Evolutionary conservation across 108 stramenopile species (phyloP), one percentile per base, ranked within the genome.

Genomic region (Nitzschia sp.): DNA sequence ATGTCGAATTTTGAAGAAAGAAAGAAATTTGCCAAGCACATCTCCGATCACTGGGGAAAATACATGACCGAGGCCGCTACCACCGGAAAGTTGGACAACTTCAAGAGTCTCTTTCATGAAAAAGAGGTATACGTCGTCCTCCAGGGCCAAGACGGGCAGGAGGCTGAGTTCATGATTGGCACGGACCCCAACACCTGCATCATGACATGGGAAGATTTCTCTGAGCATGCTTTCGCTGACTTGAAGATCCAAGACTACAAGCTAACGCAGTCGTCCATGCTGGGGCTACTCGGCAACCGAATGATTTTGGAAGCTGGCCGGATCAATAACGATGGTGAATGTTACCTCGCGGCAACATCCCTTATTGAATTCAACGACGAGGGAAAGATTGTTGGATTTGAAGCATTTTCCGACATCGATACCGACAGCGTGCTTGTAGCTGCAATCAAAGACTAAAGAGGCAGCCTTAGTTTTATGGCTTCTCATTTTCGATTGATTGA

Each of bases 241-340:
- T n/a, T 53, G 8, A 17, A 53, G n/a, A 23, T 5, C 8, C 52
- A 53, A 53, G 23, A 53, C n/a, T 53, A 53, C n/a, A 5, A 53
- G 8, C 17, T 21, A 6, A 53, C 52, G 22, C 19, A 21, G 17
- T 53, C 52, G 52, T 23, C 22, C 23, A 23, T 21, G 22, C 23
- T 53, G n/a, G 52, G 52, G 11, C 22, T 53, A 15, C 23, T 53
- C 8, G 52, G 52, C 23, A 53, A 53, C 23, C 19, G 23, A 25
- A 53, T 53, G 52, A 53, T 53, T 16, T n/a, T 53, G 52, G 52
- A 53, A 17, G 23, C 52, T 8, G 56, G 56, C 23, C 21, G 56
- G 5, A 27, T 58, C 25, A 58, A 58, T 27, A 29, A 25, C 25
- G 28, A 58, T 5, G 56, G 17, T 30, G 56, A 58, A 58, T 27